phyloP scores from a whole-genome alignment of 2,329 filamentous ascomycete species.

The Colletotrichum falcatum region DNA sequence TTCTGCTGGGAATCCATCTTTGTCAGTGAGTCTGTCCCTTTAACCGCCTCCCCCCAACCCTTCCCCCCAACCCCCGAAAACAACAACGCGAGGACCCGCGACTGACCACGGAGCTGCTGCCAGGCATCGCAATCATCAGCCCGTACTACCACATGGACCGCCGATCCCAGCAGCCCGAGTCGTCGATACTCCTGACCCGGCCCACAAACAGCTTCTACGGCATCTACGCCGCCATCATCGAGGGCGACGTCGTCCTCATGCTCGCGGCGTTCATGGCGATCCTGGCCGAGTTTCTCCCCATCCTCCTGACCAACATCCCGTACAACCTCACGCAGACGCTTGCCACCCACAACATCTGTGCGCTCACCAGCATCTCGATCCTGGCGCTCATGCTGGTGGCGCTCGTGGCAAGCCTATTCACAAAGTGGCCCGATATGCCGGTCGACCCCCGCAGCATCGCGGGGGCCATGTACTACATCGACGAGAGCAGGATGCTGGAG shows the following conservation, averaged over 20 bases:
- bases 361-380: conserved; percentile 53
- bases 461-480: conserved; percentile 59
- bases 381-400: conserved; percentile 58
- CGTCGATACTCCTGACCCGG: conserved; percentile 56
- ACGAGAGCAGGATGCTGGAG: conserved; percentile 37
- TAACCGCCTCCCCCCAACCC: too few species aligned
- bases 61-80: too few species aligned
- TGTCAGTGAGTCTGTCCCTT: conserved; percentile 46
- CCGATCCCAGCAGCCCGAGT: conserved; percentile 50
- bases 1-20: conserved; percentile 58
- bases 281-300: conserved; percentile 62
- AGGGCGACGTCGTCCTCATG: conserved; percentile 55
- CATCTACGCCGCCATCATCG: conserved; percentile 52
- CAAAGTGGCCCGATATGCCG: conserved; percentile 58
- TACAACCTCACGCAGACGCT: conserved; percentile 57
- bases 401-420: conserved; percentile 54
- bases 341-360: conserved; percentile 55
- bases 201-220: conserved; percentile 61
- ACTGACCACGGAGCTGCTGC: too few species aligned
- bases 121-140: conserved; percentile 59
- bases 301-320: conserved; percentile 62
- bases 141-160: conserved; percentile 57
- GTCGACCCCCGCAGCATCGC: conserved; percentile 61
- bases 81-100: too few species aligned
- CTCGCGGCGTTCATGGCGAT: conserved; percentile 57